A percentile compares a stretch with the other conserved stretches of the same genome.
phyloP scores from a whole-genome alignment of 2,329 filamentous ascomycete genomes.

The Hortaea werneckii region DNA sequence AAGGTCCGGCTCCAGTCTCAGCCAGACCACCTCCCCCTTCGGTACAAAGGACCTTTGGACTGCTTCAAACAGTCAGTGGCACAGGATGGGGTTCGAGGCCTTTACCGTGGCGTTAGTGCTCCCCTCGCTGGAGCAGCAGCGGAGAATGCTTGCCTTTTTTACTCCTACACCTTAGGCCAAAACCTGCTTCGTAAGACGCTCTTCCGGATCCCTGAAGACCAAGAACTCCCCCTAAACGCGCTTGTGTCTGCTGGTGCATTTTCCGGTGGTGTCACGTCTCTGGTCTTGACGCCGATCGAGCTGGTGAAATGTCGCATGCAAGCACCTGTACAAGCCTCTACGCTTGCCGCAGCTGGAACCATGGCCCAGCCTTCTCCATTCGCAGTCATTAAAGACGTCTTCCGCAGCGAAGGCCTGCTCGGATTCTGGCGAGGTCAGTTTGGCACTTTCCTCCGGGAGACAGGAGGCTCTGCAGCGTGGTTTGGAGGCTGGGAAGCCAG shows the following conservation, averaged over 20 bases:
- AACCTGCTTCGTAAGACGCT: slow-evolving; percentile 55
- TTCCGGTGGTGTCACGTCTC: slow-evolving; percentile 77
- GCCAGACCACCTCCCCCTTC: slow-evolving; percentile 68
- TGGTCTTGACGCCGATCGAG: slow-evolving; percentile 89
- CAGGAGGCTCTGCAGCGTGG: slow-evolving; percentile 88
- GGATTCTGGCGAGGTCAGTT: slow-evolving; percentile 96
- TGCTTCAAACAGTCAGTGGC: slow-evolving; percentile 82
- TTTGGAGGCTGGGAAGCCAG: slow-evolving; percentile 81
- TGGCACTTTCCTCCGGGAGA: slow-evolving; percentile 87
- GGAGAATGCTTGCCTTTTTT: slow-evolving; percentile 86
- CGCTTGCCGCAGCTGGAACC: slow-evolving; percentile 7
- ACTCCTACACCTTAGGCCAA: slow-evolving; percentile 63
- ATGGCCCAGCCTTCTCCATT: slow-evolving; percentile 40
- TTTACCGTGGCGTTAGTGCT: slow-evolving; percentile 89
- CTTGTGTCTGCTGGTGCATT: slow-evolving; percentile 74
- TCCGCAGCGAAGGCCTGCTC: slow-evolving; percentile 66
- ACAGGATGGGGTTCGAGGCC: slow-evolving; percentile 64
- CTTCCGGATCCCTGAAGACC: slow-evolving; percentile 34
- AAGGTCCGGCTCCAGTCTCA: slow-evolving; percentile 98
- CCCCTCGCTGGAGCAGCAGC: slow-evolving; percentile 83
- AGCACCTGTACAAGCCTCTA: slow-evolving; percentile 45
- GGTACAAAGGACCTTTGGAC: slow-evolving; percentile 78
- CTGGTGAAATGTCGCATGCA: slow-evolving; percentile 98
- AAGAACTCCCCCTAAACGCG: slow-evolving; percentile 61
- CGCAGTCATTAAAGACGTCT: slow-evolving; percentile 66